Base-by-base conservation (phyloP, 306 rosid species). In the Clitoria ternatea region DNA sequence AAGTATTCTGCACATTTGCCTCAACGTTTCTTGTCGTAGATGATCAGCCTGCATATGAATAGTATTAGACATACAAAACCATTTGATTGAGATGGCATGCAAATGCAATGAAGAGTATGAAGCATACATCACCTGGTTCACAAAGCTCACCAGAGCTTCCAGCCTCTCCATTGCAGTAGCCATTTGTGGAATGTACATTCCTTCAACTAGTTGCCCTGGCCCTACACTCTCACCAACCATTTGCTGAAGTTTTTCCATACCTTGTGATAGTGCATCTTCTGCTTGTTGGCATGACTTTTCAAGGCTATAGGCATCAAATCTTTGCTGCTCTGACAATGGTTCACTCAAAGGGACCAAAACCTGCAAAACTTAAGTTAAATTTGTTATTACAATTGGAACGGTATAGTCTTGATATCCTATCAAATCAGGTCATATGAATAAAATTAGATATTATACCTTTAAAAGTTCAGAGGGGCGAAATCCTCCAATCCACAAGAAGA, bases 11-110 rank as follows among this genome's bases (percentile, higher is more conserved):
- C 59, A 53, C 95, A 94, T 90, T 81, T 89, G 97, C 37, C 73
- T 89, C 78, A 94, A 74, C 3, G 92, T 79, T 83, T 83, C 96
- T 68, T 81, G 83, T 49, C 97, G 84, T 18, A 94, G 83, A 86
- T 90, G 86, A 79, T 94, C 98, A 19, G 92, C 98, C 97, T 90
- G 87, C n/a, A n/a, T n/a, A n/a, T n/a, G n/a, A n/a, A n/a, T n/a
- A n/a, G n/a, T n/a, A n/a, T n/a, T n/a, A n/a, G n/a, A n/a, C n/a
- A n/a, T n/a, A n/a, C n/a, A n/a, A n/a, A n/a, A n/a, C 5, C 32
- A 29, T 29, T 29, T 29, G 32, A 29, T 29, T 29, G 5, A 29
- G 32, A 29, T 29, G 32, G 2, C 3, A 29, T 29, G 32, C 5
- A 29, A 29, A 29, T 29, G 5, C 3, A 45, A 19, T 20, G n/a